These are phyloP conservation scores for Trebouxiophyceae sp. DNA, from an alignment of 163 green algal species.

Conservation along the genomic window DNA sequence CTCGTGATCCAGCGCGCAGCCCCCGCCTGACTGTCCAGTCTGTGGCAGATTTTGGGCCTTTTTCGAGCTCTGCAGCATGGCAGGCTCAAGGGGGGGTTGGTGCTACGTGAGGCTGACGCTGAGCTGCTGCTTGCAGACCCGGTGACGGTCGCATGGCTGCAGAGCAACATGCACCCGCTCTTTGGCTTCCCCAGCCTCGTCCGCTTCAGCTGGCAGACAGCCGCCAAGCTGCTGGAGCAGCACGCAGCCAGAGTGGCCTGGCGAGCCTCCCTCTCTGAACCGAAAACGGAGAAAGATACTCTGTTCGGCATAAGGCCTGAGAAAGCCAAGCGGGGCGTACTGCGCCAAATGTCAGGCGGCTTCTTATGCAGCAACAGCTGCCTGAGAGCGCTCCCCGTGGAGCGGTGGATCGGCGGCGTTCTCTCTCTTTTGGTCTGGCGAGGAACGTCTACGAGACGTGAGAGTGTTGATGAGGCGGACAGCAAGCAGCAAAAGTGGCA, in stretches of 20 bases:
- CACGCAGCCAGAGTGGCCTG: slow-evolving; percentile 23
- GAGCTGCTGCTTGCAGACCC: too few species aligned
- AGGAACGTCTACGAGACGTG: too few species aligned
- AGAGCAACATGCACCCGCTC: slow-evolving; percentile 52
- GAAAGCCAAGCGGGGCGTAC: not conserved
- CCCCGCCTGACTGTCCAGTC: too few species aligned
- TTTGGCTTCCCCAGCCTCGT: slow-evolving; percentile 80
- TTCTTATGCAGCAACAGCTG: not conserved
- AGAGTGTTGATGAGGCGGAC: too few species aligned
- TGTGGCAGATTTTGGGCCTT: too few species aligned
- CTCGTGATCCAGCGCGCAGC: too few species aligned
- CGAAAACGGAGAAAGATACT: not conserved
- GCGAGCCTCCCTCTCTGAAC: not conserved
- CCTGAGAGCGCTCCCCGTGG: not conserved
- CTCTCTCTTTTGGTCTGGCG: not conserved
- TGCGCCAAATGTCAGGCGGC: not conserved
- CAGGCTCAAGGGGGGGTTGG: too few species aligned
- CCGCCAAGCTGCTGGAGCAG: slow-evolving; percentile 32
- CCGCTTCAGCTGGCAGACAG: slow-evolving; percentile 73
- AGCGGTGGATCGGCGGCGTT: not conserved
- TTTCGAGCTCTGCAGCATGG: too few species aligned
- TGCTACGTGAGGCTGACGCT: too few species aligned
- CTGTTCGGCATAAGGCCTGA: not conserved
- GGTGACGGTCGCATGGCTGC: slow-evolving; percentile 74
- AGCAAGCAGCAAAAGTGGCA: too few species aligned